Conservation (phyloP, 2,329 filamentous ascomycete species). For the Ceratocystiopsis sp. region DNA sequence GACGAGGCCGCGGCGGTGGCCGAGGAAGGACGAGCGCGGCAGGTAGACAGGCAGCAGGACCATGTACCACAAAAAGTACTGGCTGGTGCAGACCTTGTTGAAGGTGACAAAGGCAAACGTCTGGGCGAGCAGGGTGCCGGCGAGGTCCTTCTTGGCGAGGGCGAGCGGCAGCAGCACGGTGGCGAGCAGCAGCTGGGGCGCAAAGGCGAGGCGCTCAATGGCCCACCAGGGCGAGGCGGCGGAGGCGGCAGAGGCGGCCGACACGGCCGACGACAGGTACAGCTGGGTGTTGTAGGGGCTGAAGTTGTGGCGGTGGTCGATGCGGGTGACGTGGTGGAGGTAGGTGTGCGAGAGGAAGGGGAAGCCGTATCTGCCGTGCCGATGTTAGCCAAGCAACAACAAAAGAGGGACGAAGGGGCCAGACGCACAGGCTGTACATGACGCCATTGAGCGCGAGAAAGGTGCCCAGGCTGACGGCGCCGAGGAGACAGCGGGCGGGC, state of each 20-base stretch:
- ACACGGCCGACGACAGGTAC: slow-evolving; percentile 58
- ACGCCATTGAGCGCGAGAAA: slow-evolving; percentile 56
- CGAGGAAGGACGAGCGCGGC: slow-evolving; percentile 57
- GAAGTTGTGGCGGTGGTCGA: slow-evolving; percentile 97
- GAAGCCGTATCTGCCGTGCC: slow-evolving; percentile 45
- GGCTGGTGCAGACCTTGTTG: slow-evolving; percentile 97
- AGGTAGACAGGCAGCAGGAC: slow-evolving; percentile 86
- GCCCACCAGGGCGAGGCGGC: slow-evolving; percentile 13
- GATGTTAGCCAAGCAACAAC: slow-evolving; percentile 2
- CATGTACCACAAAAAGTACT: slow-evolving; percentile 99
- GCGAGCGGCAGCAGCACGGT: slow-evolving; percentile 52
- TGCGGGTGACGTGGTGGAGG: slow-evolving; percentile 78
- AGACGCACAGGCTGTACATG: slow-evolving; percentile 59
- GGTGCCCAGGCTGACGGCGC: slow-evolving; percentile 48
- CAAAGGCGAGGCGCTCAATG: slow-evolving; percentile 69
- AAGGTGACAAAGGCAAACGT: slow-evolving; percentile 96
- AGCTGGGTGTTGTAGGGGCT: slow-evolving; percentile 88
- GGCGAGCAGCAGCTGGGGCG: slow-evolving; percentile 73
- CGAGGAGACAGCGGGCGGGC: slow-evolving; percentile 36
- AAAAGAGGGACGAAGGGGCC: neutral
- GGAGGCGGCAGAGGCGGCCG: slow-evolving; percentile 20
- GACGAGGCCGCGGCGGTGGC: slow-evolving; percentile 38
- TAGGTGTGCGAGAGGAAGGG: slow-evolving; percentile 83
- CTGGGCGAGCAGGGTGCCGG: slow-evolving; percentile 78
- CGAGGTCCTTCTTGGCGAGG: slow-evolving; percentile 65